phyloP scores from a whole-genome alignment of 768 basidiomycete genomes.

The Agaricus sinodeliciosus region DNA sequence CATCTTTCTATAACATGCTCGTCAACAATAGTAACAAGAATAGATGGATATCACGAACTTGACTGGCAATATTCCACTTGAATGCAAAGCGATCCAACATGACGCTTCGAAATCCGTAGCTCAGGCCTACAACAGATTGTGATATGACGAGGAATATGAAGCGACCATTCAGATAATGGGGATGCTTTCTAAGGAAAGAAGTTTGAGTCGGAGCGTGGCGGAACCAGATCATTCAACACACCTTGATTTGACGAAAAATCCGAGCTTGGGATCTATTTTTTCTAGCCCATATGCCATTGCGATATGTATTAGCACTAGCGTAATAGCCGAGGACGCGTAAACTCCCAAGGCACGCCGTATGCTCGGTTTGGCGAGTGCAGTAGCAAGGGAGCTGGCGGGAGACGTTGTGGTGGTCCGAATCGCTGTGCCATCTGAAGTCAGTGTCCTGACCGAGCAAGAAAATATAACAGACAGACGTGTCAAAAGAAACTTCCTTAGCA shows the following conservation, averaged over 20 bases:
- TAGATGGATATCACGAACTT: slow-evolving; percentile 11
- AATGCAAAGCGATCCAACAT: slow-evolving; percentile 56
- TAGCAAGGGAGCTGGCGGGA: slow-evolving; percentile 40
- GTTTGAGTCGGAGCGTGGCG: not conserved
- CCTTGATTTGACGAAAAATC: slow-evolving; percentile 65
- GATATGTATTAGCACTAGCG: slow-evolving; percentile 37
- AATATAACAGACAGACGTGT: slow-evolving; percentile 32
- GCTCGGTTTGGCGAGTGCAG: slow-evolving; percentile 39
- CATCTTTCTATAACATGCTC: not conserved
- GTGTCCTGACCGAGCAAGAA: not conserved
- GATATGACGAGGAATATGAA: slow-evolving; percentile 52
- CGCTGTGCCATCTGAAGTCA: slow-evolving; percentile 23
- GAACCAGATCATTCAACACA: slow-evolving; percentile 19
- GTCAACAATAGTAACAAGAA: not conserved
- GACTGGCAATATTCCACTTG: slow-evolving; percentile 27
- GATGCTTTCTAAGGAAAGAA: slow-evolving; percentile 51
- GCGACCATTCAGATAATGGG: slow-evolving; percentile 65
- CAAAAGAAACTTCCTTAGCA: slow-evolving; percentile 53
- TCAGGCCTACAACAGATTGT: slow-evolving; percentile 40
- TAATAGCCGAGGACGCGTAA: slow-evolving; percentile 42
- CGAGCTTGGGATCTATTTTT: slow-evolving; percentile 34
- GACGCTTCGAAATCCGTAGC: slow-evolving; percentile 50
- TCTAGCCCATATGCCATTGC: slow-evolving; percentile 29
- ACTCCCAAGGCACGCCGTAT: slow-evolving; percentile 37
- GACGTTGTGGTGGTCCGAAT: slow-evolving; percentile 43